Evolutionary conservation across 1,284 basidiomycete species (phyloP).

Genomic region (Pisolithus thermaeus): DNA sequence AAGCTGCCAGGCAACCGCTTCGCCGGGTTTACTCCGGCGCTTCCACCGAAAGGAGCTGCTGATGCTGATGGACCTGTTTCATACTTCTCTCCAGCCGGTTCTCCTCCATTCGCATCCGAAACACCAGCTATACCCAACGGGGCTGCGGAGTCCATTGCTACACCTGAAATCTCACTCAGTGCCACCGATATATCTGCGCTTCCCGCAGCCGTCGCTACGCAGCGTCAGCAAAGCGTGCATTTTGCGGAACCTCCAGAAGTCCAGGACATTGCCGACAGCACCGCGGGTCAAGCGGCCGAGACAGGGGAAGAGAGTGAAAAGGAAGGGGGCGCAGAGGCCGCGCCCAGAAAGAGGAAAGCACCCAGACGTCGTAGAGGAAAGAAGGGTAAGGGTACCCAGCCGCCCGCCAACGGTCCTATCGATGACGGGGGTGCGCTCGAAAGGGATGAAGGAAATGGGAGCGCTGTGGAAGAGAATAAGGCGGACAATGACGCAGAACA

Average conservation of each 20-base stretch:
- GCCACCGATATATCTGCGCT: conserved; percentile 1
- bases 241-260: conserved; percentile 4
- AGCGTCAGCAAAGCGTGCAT: conserved; percentile 2
- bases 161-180: background rate
- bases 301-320: conserved; percentile 51
- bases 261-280: conserved; percentile 10
- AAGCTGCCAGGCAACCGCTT: conserved; percentile 11
- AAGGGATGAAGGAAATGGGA: conserved; percentile 12
- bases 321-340: conserved; percentile 44
- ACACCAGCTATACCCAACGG: conserved; percentile 1
- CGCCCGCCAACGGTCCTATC: conserved; percentile 25
- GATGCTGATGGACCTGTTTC: background rate
- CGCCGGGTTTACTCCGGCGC: conserved; percentile 1
- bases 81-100: background rate
- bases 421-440: conserved; percentile 27
- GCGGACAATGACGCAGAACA: conserved; percentile 1
- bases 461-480: conserved; percentile 7
- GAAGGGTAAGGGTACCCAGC: conserved; percentile 37
- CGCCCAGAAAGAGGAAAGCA: conserved; percentile 40
- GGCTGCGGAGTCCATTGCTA: background rate
- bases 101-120: background rate
- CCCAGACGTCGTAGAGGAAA: conserved; percentile 39
- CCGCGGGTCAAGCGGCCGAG: conserved; percentile 10
- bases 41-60: background rate
- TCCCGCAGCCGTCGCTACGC: background rate